phyloP scores from a whole-genome alignment of 768 basidiomycete genomes.

The Boletus patriciae region DNA sequence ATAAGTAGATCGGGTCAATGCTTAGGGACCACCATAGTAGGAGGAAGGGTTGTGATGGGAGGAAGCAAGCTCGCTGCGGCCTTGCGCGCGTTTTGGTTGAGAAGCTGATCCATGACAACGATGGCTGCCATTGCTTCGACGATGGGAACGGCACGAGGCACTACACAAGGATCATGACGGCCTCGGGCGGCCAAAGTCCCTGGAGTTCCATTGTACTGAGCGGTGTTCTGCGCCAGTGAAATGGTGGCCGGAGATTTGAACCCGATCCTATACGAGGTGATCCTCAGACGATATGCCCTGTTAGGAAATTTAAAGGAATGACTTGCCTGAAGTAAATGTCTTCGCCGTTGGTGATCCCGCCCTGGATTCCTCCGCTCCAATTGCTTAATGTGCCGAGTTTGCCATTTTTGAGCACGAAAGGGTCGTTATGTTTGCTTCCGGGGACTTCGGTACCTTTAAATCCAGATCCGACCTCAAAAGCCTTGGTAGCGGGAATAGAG shows the following conservation, averaged over 20 bases:
- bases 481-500: constrained; percentile 97
- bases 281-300: constrained; percentile 7
- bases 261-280: constrained; percentile 62
- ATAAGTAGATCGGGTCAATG: constrained; percentile 11
- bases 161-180: constrained; percentile 96
- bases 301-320: background rate
- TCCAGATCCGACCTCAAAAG: constrained; percentile 96
- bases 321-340: constrained; percentile 93
- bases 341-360: constrained; percentile 97
- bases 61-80: constrained; percentile 78
- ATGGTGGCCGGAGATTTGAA: constrained; percentile 99
- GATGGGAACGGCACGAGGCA: constrained; percentile 95
- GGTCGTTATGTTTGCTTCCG: constrained; percentile 92
- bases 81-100: constrained; percentile 84
- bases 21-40: constrained; percentile 80
- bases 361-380: constrained; percentile 97
- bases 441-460: constrained; percentile 94
- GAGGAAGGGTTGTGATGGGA: constrained; percentile 82
- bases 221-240: constrained; percentile 86
- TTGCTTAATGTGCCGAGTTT: constrained; percentile 83
- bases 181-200: constrained; percentile 90
- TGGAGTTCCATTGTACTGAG: constrained; percentile 88
- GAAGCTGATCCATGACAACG: constrained; percentile 91
- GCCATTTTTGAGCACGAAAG: constrained; percentile 72
- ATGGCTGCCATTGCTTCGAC: constrained; percentile 97